These are phyloP conservation scores for Penicillium waksmanii DNA, from an alignment of 495 filamentous ascomycete genomes.

Conservation along the genomic window DNA sequence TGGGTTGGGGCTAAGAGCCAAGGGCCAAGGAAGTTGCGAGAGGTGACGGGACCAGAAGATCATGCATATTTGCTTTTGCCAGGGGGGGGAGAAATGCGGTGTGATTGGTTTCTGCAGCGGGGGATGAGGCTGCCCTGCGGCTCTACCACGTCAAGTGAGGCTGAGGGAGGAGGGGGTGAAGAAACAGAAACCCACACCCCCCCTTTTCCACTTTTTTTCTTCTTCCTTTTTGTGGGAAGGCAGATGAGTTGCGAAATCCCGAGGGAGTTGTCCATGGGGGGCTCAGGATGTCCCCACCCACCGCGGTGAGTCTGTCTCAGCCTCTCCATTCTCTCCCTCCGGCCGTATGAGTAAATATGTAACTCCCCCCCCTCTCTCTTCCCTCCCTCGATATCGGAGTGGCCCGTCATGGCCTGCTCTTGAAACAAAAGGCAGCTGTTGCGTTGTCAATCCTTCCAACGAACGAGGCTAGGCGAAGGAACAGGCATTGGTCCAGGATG, in stretches of 20 bases:
- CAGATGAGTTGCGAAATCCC: neutral
- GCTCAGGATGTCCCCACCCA: too few species aligned
- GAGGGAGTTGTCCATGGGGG: neutral
- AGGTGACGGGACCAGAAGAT: neutral
- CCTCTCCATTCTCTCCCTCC: too few species aligned
- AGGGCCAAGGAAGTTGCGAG: neutral
- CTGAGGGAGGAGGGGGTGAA: constrained; percentile 20
- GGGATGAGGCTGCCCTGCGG: constrained; percentile 35
- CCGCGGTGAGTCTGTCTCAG: too few species aligned
- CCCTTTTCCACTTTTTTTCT: constrained; percentile 1
- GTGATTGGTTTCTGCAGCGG: constrained; percentile 7
- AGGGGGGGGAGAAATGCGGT: neutral
- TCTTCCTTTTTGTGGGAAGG: neutral
- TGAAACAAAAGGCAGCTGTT: neutral
- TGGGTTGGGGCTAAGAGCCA: too few species aligned
- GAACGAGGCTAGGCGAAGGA: neutral
- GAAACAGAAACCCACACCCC: constrained; percentile 10
- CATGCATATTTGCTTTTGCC: neutral
- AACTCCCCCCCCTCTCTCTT: too few species aligned
- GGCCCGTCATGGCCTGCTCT: neutral
- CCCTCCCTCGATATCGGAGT: too few species aligned
- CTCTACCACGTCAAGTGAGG: constrained; percentile 32
- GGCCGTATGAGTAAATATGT: too few species aligned
- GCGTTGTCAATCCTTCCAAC: constrained; percentile 4
- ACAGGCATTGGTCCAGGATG: constrained; percentile 1